Percentiles rank a stretch among this genome's conserved stretches.
These are phyloP conservation scores for Capsicum pubescens DNA, from an alignment of 257 asterid genomes.

Conservation along the genomic window DNA sequence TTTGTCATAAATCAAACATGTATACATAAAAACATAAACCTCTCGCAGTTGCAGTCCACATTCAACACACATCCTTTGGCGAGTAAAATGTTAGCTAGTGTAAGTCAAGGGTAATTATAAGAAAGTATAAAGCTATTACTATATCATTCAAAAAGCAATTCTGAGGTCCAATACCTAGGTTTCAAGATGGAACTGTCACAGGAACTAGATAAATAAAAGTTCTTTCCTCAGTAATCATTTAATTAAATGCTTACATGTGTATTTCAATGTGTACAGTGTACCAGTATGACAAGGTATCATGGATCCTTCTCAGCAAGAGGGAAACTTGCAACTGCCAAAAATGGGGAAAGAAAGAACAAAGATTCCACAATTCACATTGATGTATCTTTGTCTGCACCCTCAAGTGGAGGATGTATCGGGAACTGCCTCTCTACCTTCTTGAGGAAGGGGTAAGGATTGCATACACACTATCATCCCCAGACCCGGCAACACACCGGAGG, in stretches of 20 bases:
- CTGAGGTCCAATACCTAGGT: background rate
- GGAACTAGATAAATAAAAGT: background rate
- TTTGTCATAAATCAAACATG: background rate
- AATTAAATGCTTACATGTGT: background rate
- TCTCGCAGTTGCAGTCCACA: background rate
- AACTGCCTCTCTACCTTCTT: background rate
- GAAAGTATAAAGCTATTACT: background rate
- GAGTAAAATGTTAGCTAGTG: background rate
- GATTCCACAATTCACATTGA: background rate
- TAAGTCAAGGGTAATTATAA: background rate
- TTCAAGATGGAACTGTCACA: background rate
- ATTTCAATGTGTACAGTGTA: background rate
- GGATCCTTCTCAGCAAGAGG: background rate
- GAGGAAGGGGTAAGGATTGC: background rate
- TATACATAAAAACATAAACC: background rate
- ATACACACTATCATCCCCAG: background rate
- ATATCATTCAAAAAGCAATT: background rate
- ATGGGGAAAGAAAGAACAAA: constrained; percentile 17
- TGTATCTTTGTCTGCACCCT: background rate
- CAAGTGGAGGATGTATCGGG: no score
- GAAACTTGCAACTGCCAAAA: constrained; percentile 1
- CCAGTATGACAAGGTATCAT: background rate
- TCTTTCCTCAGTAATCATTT: constrained; percentile 1
- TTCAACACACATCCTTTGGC: background rate
- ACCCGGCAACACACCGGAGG: background rate